A percentile compares a stretch with the other conserved stretches of the same genome.
These are phyloP conservation scores for Eimeria brunetti DNA, from an alignment of 169 alveolate species.

Conservation along the genomic window DNA sequence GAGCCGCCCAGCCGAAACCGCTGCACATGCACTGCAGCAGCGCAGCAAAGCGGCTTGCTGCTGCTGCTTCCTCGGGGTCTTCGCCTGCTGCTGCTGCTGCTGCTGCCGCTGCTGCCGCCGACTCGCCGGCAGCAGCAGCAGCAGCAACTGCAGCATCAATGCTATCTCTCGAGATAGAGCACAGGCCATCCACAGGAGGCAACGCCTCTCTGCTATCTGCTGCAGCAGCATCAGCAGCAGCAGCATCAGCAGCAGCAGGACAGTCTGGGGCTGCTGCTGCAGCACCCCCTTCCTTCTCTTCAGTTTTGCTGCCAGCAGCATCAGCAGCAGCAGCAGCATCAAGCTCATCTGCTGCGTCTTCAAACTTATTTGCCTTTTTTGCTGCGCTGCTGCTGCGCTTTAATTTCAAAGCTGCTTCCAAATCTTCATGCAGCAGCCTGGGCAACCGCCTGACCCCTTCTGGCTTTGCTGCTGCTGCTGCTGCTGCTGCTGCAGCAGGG, in stretches of 20 bases:
- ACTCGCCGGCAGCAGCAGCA: conserved; percentile 37
- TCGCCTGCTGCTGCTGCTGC: conserved; percentile 41
- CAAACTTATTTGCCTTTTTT: too few relatives aligned
- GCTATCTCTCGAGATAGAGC: neutral
- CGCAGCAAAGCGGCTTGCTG: conserved; percentile 28
- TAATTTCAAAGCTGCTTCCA: neutral
- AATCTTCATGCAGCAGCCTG: neutral
- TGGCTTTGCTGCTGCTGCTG: neutral
- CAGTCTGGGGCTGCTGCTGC: conserved; percentile 19
- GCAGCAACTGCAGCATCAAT: conserved; percentile 40
- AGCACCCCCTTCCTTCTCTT: neutral
- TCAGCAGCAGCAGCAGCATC: neutral
- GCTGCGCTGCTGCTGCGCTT: neutral
- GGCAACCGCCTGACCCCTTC: neutral
- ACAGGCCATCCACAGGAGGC: neutral
- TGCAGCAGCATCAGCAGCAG: neutral
- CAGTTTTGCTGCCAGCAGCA: neutral
- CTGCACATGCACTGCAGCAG: conserved; percentile 50
- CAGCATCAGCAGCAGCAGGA: conserved; percentile 9
- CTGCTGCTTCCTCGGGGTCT: conserved; percentile 49
- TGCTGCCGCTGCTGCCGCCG: conserved; percentile 15
- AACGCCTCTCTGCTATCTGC: neutral
- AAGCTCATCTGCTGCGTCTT: neutral
- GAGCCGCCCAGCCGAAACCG: conserved; percentile 48
- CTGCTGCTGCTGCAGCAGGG: conserved; percentile 4